Percentiles rank a stretch among this genome's conserved stretches.
phyloP scores from a whole-genome alignment of 2,329 filamentous ascomycete species.

The Aspergillus arachidicola region DNA sequence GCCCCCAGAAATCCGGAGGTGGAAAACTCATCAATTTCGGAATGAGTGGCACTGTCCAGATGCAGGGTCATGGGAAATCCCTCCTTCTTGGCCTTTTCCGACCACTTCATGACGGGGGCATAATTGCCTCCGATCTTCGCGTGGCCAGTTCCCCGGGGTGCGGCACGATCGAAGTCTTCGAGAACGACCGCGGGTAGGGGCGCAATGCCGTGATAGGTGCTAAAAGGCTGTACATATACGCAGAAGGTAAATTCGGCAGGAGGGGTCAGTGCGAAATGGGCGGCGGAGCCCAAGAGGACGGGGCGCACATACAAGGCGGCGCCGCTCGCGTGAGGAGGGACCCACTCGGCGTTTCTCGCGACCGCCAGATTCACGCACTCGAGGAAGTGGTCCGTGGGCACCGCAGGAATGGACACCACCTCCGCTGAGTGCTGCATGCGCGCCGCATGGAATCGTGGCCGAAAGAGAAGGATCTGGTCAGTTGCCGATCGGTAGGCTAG shows the following conservation, averaged over 20 bases:
- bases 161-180: constrained; percentile 40
- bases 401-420: constrained; percentile 33
- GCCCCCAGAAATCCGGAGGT: constrained; percentile 39
- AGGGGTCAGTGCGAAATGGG: constrained; percentile 27
- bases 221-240: constrained; percentile 31
- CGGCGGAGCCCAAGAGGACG: constrained; percentile 33
- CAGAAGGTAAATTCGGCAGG: constrained; percentile 31
- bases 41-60: constrained; percentile 34
- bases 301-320: constrained; percentile 41
- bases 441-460: constrained; percentile 31
- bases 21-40: constrained; percentile 40
- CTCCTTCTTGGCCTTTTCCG: constrained; percentile 30
- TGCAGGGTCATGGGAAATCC: constrained; percentile 39
- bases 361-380: constrained; percentile 5
- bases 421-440: constrained; percentile 31
- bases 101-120: constrained; percentile 38
- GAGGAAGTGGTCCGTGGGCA: constrained; percentile 34
- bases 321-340: constrained; percentile 22
- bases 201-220: constrained; percentile 2
- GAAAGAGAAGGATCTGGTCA: constrained; percentile 35
- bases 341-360: constrained; percentile 3
- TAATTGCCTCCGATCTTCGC: constrained; percentile 44
- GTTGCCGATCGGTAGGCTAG: constrained; percentile 22
- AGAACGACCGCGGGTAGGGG: constrained; percentile 29
- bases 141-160: constrained; percentile 34